Evolutionary conservation across 176 grass and related monocot species (phyloP), one percentile per base, ranked within the genome.

Genomic region (Oryza rufipogon): DNA sequence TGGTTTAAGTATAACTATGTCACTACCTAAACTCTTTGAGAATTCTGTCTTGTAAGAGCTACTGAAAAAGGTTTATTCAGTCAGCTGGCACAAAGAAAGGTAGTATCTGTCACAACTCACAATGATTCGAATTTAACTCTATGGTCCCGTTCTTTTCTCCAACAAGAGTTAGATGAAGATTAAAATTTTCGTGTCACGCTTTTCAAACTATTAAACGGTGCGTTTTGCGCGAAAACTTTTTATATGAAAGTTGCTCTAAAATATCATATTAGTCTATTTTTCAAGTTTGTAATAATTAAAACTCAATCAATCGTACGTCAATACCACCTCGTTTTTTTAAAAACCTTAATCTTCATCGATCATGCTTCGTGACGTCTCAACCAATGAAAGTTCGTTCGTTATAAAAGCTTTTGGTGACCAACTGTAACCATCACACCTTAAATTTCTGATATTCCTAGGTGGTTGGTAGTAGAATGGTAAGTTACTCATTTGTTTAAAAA

Each of bases 371-470:
- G 76, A 14, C n/a, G 4, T 8, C 68, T 80, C 32, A 6, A 7
- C 42, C 45, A 49, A 74, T 20, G 54, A n/a, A 32, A 2, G 16
- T 51, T 74, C 42, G 70, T 72, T 46, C 20, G 39, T 72, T 25
- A 25, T 72, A 23, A 72, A 71, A 42, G 54, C 54, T 22, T 46
- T 72, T 72, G 41, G 41, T 20, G 70, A 25, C 20, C 19, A 46
- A 72, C 36, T 44, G 68, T 71, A 42, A 44, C 39, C 41, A 23
- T 74, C 41, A 74, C 71, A 74, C 23, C 14, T 51, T 51, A 51
- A 74, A 49, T 74, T 32, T 72, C 45, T 74, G 23, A 74, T 51
- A 22, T 72, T n/a, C 39, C 39, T 72, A 72, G 39, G 45, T 38
- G 11, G 20, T 46, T 73, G 70, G 11, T 73, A 49, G 12, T 41